Conservation (phyloP, 2,329 filamentous ascomycete genomes). For the Colletotrichum sansevieriae region DNA sequence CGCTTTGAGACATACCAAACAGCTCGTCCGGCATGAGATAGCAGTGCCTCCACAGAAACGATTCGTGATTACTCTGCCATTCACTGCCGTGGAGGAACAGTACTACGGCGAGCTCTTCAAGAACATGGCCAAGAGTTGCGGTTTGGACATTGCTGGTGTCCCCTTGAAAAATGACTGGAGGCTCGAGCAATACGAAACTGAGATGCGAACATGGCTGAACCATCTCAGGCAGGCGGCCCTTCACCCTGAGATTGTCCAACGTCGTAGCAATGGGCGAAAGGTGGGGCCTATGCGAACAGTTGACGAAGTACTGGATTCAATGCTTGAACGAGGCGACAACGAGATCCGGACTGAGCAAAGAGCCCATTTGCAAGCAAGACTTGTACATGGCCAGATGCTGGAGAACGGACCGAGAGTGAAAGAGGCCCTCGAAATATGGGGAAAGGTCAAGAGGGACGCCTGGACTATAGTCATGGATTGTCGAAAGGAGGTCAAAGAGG, state of each 20-base stretch:
- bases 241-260: slow-evolving; percentile 81
- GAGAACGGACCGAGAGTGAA: slow-evolving; percentile 79
- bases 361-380: slow-evolving; percentile 70
- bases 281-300: slow-evolving; percentile 82
- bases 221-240: slow-evolving; percentile 85
- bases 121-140: slow-evolving; percentile 79
- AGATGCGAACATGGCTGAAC: slow-evolving; percentile 84
- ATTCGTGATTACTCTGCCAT: slow-evolving; percentile 89
- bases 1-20: slow-evolving; percentile 88
- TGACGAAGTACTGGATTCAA: slow-evolving; percentile 86
- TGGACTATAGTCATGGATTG: slow-evolving; percentile 71
- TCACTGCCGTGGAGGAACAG: slow-evolving; percentile 91
- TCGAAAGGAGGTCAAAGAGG: slow-evolving; percentile 69
- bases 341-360: slow-evolving; percentile 77
- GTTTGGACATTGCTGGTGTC: slow-evolving; percentile 72
- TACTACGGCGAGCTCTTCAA: slow-evolving; percentile 84
- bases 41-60: slow-evolving; percentile 85
- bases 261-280: slow-evolving; percentile 72
- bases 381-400: slow-evolving; percentile 81
- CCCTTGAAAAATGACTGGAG: slow-evolving; percentile 75
- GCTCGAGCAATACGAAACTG: slow-evolving; percentile 72
- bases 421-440: slow-evolving; percentile 80
- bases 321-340: slow-evolving; percentile 88
- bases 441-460: slow-evolving; percentile 64
- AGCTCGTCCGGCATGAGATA: slow-evolving; percentile 82